These are phyloP conservation scores for Crithidia expoeki DNA, from an alignment of 208 protist species.

Conservation along the genomic window DNA sequence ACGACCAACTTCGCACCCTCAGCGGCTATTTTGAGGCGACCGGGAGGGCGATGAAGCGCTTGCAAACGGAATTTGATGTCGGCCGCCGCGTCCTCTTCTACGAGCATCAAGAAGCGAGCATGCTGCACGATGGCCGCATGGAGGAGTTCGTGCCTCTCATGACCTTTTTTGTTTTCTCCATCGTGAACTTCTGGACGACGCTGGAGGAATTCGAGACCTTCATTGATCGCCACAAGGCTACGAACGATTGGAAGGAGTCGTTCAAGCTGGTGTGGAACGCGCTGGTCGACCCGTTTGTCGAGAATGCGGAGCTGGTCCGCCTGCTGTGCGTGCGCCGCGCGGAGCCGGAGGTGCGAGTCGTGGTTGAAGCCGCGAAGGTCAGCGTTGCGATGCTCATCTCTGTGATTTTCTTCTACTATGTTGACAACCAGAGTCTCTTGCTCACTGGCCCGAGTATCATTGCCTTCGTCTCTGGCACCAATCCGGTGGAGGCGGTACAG, in stretches of 20 bases:
- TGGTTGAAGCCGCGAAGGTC: slow-evolving; percentile 81
- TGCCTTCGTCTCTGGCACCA: slow-evolving; percentile 76
- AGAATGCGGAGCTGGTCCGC: slow-evolving; percentile 46
- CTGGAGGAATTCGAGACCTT: slow-evolving; percentile 54
- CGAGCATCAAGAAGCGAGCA: slow-evolving; percentile 35
- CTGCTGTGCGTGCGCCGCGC: slow-evolving; percentile 38
- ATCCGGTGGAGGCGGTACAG: slow-evolving; percentile 74
- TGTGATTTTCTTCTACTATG: slow-evolving; percentile 79
- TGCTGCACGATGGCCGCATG: slow-evolving; percentile 42
- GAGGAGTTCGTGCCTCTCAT: slow-evolving; percentile 83
- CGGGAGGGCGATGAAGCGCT: slow-evolving; percentile 47
- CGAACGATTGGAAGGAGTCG: slow-evolving; percentile 34
- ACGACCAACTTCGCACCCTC: slow-evolving; percentile 48
- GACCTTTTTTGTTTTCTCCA: slow-evolving; percentile 85
- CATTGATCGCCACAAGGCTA: slow-evolving; percentile 31
- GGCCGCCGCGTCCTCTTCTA: slow-evolving; percentile 68
- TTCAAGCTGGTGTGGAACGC: slow-evolving; percentile 39
- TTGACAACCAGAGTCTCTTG: slow-evolving; percentile 57
- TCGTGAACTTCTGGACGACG: slow-evolving; percentile 77
- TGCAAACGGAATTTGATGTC: slow-evolving; percentile 73
- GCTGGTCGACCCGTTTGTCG: slow-evolving; percentile 45
- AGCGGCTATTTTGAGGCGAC: slow-evolving; percentile 52
- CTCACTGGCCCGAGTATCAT: slow-evolving; percentile 80
- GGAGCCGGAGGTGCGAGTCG: slow-evolving; percentile 52
- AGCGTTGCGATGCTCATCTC: slow-evolving; percentile 78